Base-by-base conservation (phyloP, 768 basidiomycete species). In the Boletus tomentosulus region DNA sequence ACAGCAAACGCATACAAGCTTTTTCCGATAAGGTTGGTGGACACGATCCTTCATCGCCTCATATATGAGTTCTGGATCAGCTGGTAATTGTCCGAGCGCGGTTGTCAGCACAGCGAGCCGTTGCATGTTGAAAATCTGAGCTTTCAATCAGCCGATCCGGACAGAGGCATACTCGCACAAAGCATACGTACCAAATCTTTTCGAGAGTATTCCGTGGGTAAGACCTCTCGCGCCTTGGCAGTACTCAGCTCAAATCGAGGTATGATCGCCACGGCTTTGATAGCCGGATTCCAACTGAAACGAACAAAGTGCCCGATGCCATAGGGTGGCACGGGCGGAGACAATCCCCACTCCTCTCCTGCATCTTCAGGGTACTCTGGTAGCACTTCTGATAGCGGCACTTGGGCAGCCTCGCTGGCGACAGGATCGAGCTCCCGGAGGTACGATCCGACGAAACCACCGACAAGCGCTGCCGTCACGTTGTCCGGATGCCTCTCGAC, bases 401-500 rank as follows among this genome's bases (percentile, higher is more conserved):
- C 94, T 53, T 86, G 86, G 1, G 92, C 89, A 0, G 91, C 92
- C 58, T 84, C 82, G 56, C 78, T 89, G 5, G 92, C 95, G 39
- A 79, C 81, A 10, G 80, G 78, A 61, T 90, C 90, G 45, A 98
- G 80, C 70, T 97, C 96, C 56, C 88, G 82, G 49, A 98, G 80
- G 76, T 98, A 99, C 3, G 89, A 91, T 19, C 97, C 97, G 25
- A 98, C 92, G 71, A 99, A 98, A 0, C 97, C 97, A 34, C 97
- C 97, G 16, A 98, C 81, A 35, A 99, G 83, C 0, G 95, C 96
- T 3, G 97, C 97, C 1, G 97, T 97, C 66, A 99, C 95, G 69
- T 99, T 99, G 72, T 99, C 97, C 15, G 97, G 97, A 68, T 99
- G 97, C 16, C 97, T 82, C 73, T 99, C 97, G 65, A 99, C 94